phyloP scores from a whole-genome alignment of 768 basidiomycete genomes.

The Collybia sordida region DNA sequence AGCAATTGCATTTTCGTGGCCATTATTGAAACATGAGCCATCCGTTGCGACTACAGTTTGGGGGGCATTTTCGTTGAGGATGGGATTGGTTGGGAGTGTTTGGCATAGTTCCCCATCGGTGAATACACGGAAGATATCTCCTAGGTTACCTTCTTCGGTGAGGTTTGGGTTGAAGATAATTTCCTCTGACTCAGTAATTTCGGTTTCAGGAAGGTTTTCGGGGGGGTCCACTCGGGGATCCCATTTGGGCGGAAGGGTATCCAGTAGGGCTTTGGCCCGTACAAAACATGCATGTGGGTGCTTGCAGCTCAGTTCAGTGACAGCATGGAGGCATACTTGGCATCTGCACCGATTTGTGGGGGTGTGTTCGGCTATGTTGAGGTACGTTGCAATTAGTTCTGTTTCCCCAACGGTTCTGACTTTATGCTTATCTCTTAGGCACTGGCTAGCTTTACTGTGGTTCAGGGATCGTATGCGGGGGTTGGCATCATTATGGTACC shows the following conservation, averaged over 20 bases:
- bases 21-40: conserved; percentile 8
- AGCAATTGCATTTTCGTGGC: conserved; percentile 4
- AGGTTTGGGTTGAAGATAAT: background rate
- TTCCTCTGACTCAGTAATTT: background rate
- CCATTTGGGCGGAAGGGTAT: conserved; percentile 18
- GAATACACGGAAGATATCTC: background rate
- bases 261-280: conserved; percentile 11
- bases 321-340: background rate
- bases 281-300: conserved; percentile 15
- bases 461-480: background rate
- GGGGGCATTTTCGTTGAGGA: too few relatives aligned
- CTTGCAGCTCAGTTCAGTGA: conserved; percentile 8
- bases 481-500: conserved; percentile 24
- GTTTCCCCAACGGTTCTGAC: conserved; percentile 8
- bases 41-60: conserved; percentile 6
- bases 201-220: background rate
- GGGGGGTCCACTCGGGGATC: conserved; percentile 7
- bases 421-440: conserved; percentile 13
- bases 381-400: too few relatives aligned
- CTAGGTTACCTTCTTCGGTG: background rate
- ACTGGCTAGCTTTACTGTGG: conserved; percentile 6
- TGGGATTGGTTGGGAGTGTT: too few relatives aligned
- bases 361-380: too few relatives aligned
- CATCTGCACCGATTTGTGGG: too few relatives aligned
- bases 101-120: too few relatives aligned